Evolutionary conservation across 345 rosid species (phyloP), one percentile per base, ranked within the genome.

Genomic region (Salix brachista): DNA sequence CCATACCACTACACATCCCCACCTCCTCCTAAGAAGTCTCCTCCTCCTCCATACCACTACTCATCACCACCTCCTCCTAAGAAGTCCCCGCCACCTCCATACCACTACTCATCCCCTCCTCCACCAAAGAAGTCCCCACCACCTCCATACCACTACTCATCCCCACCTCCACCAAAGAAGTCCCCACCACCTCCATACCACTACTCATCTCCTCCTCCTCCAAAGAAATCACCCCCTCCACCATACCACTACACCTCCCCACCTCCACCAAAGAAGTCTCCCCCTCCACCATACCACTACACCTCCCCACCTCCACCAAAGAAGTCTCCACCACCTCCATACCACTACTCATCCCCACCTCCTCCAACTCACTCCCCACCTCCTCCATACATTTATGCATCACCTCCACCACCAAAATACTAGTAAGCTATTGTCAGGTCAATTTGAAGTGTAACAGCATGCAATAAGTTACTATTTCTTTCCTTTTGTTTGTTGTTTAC

Each of bases 131-230:
- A 46, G 39, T 70, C 73, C 0, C 60, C 66, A 0, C 84, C 78
- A 0, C 83, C 84, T 13, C 80, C 78, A 3, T 70, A 56, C 8
- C 64, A 75, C 19, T 79, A 72, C 11, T 1, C 80, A 0, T 77
- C 84, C 3, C 84, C 86, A 0, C 84, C 81, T 2, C 72, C 5
- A 66, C 80, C 41, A 8, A 12, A 26, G n/a, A 0, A 12, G 14
- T 75, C 80, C 0, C 78, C 70, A 0, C 71, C 64, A 1, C 77
- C 77, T 1, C 77, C 65, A 0, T 75, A 75, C 11, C 48, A 75
- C 13, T 74, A 74, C 32, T 3, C 26, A 12, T 75, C 78, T 0
- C 78, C 71, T 0, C 78, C 78, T 46, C 78, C 78, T 0, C 64
- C 78, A 0, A 48, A 46, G 13, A 46, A 75, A 0, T 65, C 71